phyloP scores from a whole-genome alignment of 2,329 filamentous ascomycete genomes.

The Ilyonectria mors-panacis region DNA sequence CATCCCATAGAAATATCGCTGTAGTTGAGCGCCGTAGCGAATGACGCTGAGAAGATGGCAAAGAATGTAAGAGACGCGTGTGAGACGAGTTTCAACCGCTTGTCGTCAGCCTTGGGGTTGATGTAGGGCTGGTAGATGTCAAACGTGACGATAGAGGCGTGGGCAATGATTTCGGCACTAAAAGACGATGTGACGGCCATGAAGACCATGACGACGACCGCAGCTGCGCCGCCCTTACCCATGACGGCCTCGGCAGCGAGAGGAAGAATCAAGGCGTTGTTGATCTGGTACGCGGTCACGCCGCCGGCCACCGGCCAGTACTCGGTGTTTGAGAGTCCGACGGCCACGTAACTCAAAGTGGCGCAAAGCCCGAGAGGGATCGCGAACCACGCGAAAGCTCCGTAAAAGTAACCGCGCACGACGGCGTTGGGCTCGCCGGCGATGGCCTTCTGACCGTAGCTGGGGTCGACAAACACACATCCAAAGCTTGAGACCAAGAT shows the following conservation, averaged over 20 bases:
- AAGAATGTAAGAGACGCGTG: slow-evolving; percentile 15
- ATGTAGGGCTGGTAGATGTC: slow-evolving; percentile 91
- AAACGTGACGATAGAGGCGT: slow-evolving; percentile 89
- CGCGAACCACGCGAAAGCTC: slow-evolving; percentile 89
- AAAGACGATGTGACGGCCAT: slow-evolving; percentile 92
- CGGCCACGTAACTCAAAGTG: slow-evolving; percentile 76
- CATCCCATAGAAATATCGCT: slow-evolving; percentile 21
- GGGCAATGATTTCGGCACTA: slow-evolving; percentile 87
- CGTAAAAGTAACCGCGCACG: slow-evolving; percentile 88
- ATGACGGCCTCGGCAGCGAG: slow-evolving; percentile 87
- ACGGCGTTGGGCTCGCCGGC: slow-evolving; percentile 87
- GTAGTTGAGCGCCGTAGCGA: slow-evolving; percentile 17
- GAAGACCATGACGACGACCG: slow-evolving; percentile 85
- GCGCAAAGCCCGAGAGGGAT: slow-evolving; percentile 91
- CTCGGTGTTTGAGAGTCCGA: slow-evolving; percentile 64
- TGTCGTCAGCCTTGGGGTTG: slow-evolving; percentile 62
- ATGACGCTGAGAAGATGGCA: slow-evolving; percentile 11
- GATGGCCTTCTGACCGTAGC: slow-evolving; percentile 94
- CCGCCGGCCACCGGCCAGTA: slow-evolving; percentile 11
- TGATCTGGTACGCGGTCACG: slow-evolving; percentile 66
- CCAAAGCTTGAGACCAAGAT: not conserved
- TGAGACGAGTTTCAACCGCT: slow-evolving; percentile 6
- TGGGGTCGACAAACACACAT: slow-evolving; percentile 72
- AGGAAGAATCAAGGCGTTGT: slow-evolving; percentile 85
- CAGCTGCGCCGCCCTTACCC: slow-evolving; percentile 84